Evolutionary conservation across 208 protist genomes (phyloP), one percentile per base, ranked within the genome.

Genomic region (Trypanosoma mega): DNA sequence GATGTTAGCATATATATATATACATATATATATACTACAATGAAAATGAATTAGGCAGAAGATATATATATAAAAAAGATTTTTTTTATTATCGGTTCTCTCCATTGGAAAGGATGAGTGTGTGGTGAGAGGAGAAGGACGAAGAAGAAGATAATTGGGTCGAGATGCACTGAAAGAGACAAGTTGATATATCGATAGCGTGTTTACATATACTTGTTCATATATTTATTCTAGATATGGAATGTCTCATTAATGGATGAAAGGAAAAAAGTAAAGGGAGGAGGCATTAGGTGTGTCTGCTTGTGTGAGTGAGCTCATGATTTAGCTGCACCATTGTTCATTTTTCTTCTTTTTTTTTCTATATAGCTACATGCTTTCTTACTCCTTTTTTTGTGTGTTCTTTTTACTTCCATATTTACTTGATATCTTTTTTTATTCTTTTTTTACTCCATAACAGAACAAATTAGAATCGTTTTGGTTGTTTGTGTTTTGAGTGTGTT

Each of bases 321-420:
- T n/a, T n/a, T n/a, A n/a, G n/a, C n/a, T n/a, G n/a, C n/a, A n/a
- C n/a, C n/a, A n/a, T 4, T 26, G 24, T 27, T 26, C 2, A 31
- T 27, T 26, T 4, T 3, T 26, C 46, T 3, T n/a, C 54, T 47
- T 52, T 63, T 63, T 71, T 71, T 57, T 57, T 50, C 14, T 56
- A 56, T 47, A 47, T 56, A 46, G 1, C 14, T 29, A 1, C 26
- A 34, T 6, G 12, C 2, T 27, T 34, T 26, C 16, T 52, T 3
- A 2, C 29, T 52, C 18, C 33, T 30, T 51, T 2, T 21, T 51
- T 27, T 33, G 11, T 27, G 1, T 30, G 23, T 9, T 2, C 33
- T 52, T 26, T 18, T 4, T 33, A n/a, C 33, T 33, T 52, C n/a
- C 2, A 18, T 52, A 34, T 33, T 26, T 5, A 2, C 33, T 34